Evolutionary conservation across 2,329 filamentous ascomycete genomes (phyloP), one percentile per base, ranked within the genome.

Genomic region (Aspergillus uvarum): DNA sequence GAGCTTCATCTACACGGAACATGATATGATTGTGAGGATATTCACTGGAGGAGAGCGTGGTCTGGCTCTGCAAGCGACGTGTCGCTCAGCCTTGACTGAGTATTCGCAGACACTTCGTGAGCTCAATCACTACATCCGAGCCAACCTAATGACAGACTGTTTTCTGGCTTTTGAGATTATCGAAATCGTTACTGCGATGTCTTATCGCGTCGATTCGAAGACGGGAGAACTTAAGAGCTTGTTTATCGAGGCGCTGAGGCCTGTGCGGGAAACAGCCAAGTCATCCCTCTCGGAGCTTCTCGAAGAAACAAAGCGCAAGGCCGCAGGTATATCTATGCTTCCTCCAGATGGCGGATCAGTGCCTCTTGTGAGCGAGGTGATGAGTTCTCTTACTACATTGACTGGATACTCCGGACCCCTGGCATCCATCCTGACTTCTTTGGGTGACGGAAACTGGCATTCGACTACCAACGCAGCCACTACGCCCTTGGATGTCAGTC

Each of bases 81-180:
- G 91, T 72, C 88, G 92, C 68, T 81, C 85, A 35, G 85, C 93
- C 12, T 81, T 99, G 61, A 84, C 87, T 7, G 92, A 96, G 69
- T 89, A 98, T 67, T 87, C 89, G 5, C 88, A 91, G 67, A 97
- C 95, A 0, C 77, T 98, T 56, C 87, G 90, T 29, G 94, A 98
- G 70, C 82, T 99, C 32, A 97, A 98, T 74, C 84, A 86, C 53
- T 93, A 97, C 70, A 92, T 98, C 76, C 92, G 93, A 72, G 81
- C 85, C 47, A 93, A 97, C 71, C 80, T 97, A 44, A 85, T 87
- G 66, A 96, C 92, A 0, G 95, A 99, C 74, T 98, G 94, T 76
- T 98, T 91, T 74, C 84, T 99, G 52, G 92, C 92, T 7, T 99
- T 96, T 74, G 95, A 99, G 73, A 91, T 98, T 32, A 91, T 96